Conservation (phyloP, 75 land plant genomes). For the Isoetes taiwanensis region DNA sequence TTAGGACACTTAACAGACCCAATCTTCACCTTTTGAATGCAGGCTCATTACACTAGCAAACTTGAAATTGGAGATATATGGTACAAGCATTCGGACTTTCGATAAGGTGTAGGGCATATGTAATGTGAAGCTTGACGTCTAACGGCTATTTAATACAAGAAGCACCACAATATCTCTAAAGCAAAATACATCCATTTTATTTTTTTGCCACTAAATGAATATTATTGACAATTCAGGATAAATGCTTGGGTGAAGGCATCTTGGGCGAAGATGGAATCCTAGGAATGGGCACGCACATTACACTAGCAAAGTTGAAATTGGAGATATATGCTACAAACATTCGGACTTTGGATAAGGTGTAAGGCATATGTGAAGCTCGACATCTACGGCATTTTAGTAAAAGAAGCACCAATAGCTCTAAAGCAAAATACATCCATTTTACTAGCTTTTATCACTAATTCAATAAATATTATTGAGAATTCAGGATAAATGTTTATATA, state of each 20-base stretch:
- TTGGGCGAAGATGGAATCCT: conserved; percentile 76
- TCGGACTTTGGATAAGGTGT: too few species aligned
- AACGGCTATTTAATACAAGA: neutral
- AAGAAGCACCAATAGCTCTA: too few species aligned
- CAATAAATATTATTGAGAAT: conserved; percentile 40
- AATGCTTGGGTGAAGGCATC: conserved; percentile 53
- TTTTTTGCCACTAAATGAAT: neutral
- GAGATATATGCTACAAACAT: conserved; percentile 58
- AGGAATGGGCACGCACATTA: conserved; percentile 62
- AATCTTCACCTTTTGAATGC: too few species aligned
- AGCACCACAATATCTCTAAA: too few species aligned
- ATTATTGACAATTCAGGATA: neutral
- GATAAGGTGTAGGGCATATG: conserved; percentile 90
- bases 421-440: too few species aligned
- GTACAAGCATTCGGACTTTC: conserved; percentile 66
- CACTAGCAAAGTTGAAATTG: neutral
- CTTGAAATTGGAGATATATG: conserved; percentile 74
- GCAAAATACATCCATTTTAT: neutral
- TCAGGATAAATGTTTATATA: neutral
- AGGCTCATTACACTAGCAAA: conserved; percentile 87
- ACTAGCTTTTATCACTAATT: conserved; percentile 80
- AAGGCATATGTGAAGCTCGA: too few species aligned
- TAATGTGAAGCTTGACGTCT: neutral
- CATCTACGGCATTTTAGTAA: too few species aligned
- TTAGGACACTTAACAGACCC: too few species aligned